A percentile compares a stretch with the other conserved stretches of the same genome.
Evolutionary conservation across 192 early-diverging fungal genomes (phyloP).

Genomic region (Obelidium mucronatum): DNA sequence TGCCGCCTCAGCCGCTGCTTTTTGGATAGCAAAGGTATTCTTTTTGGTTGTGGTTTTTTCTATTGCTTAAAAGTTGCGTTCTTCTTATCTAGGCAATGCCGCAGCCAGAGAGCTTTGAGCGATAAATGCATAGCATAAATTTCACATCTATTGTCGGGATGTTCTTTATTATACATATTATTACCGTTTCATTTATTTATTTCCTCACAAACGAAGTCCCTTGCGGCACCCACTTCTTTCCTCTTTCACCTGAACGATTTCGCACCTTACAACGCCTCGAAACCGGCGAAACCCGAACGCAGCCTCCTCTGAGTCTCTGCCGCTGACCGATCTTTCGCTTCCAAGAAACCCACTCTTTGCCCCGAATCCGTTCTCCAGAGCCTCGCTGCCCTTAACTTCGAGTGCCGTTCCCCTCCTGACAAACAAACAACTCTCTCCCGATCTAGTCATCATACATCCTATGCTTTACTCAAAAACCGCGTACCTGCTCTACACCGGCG

Average conservation of each 20-base stretch:
- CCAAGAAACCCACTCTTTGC: background rate
- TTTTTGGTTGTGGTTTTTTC: background rate
- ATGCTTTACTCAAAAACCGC: constrained; percentile 52
- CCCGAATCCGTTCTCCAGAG: constrained; percentile 16
- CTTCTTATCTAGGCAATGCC: no score
- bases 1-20: constrained; percentile 34
- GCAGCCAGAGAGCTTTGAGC: no score
- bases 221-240: constrained; percentile 1
- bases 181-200: no score
- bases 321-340: background rate
- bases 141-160: no score
- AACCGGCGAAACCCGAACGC: constrained; percentile 28
- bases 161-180: no score
- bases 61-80: no score
- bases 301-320: constrained; percentile 10
- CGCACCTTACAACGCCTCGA: constrained; percentile 25
- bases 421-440: constrained; percentile 10
- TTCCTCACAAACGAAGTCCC: no score
- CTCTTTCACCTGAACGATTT: constrained; percentile 11
- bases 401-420: constrained; percentile 11
- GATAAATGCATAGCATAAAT: no score
- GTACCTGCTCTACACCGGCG: constrained; percentile 39
- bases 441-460: background rate
- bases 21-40: constrained; percentile 34
- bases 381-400: background rate